These are phyloP conservation scores for Hibiscus mutabilis DNA, from an alignment of 345 rosid species.

Conservation along the genomic window DNA sequence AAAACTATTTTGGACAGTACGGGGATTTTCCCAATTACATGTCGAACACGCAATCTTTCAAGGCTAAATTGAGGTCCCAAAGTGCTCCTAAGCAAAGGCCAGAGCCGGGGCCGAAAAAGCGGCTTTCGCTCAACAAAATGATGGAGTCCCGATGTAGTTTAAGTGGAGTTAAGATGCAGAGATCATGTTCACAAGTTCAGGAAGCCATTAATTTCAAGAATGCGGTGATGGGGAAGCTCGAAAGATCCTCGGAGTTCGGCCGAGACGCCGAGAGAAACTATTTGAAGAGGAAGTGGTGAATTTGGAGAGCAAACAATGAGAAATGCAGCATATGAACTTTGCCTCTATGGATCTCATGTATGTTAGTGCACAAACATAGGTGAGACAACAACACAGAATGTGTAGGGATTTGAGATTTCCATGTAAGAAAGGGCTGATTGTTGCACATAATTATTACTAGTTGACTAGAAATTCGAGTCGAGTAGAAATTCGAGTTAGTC, in stretches of 20 bases:
- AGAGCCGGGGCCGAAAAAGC: conserved; percentile 39
- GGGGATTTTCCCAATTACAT: conserved; percentile 62
- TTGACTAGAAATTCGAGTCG: no score
- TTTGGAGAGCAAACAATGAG: neutral
- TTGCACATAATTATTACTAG: no score
- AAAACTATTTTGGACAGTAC: conserved; percentile 40
- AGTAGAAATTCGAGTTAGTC: no score
- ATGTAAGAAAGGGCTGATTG: neutral
- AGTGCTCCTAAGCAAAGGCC: conserved; percentile 95
- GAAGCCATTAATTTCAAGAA: conserved; percentile 50
- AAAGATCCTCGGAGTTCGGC: conserved; percentile 28
- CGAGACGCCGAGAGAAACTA: conserved; percentile 24
- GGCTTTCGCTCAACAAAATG: conserved; percentile 58
- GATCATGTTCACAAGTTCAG: conserved; percentile 39
- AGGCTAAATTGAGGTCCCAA: conserved; percentile 70
- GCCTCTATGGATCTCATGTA: conserved; percentile 1
- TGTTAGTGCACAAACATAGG: neutral
- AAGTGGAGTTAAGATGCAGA: conserved; percentile 65
- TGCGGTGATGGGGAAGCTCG: conserved; percentile 48
- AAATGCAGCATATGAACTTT: neutral
- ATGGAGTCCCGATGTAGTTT: conserved; percentile 80
- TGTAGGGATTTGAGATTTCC: conserved; percentile 15
- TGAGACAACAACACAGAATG: conserved; percentile 9
- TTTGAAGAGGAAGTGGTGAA: conserved; percentile 18
- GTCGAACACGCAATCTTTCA: conserved; percentile 80